Conservation (phyloP, 2,329 filamentous ascomycete genomes). For the Clarireedia sp. region DNA sequence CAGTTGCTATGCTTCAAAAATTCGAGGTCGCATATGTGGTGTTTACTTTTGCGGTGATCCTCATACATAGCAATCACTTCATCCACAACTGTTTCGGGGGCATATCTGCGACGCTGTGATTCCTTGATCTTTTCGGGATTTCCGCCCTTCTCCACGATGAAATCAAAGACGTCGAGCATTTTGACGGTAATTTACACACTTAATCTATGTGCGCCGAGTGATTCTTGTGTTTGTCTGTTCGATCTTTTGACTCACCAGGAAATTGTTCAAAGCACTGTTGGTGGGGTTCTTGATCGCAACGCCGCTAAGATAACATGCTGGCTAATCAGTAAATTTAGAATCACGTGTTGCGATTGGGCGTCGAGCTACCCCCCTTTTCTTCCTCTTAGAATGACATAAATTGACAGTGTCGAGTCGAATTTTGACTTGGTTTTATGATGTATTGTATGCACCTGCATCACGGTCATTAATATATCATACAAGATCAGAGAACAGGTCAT, state of each 20-base stretch:
- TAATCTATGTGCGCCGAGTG: background rate
- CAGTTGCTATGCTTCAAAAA: background rate
- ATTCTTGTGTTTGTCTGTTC: background rate
- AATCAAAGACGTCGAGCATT: slow-evolving; percentile 73
- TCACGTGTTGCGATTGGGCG: background rate
- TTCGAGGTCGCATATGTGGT: background rate
- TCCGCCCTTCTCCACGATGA: slow-evolving; percentile 80
- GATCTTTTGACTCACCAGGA: slow-evolving; percentile 9
- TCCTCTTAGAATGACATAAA: background rate
- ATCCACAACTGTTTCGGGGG: slow-evolving; percentile 77
- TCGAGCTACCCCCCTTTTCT: background rate
- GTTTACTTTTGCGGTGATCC: slow-evolving; percentile 63
- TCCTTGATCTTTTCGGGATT: slow-evolving; percentile 88
- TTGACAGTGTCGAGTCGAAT: no score
- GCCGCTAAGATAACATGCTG: slow-evolving; percentile 11
- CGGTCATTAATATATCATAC: background rate
- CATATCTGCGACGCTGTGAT: slow-evolving; percentile 76
- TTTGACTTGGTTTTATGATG: no score
- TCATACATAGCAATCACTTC: slow-evolving; percentile 83
- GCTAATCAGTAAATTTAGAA: background rate
- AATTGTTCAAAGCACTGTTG: slow-evolving; percentile 10
- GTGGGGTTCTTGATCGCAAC: slow-evolving; percentile 7
- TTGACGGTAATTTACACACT: slow-evolving; percentile 17
- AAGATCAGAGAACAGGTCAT: background rate
- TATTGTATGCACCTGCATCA: background rate